Evolutionary conservation across 2,329 filamentous ascomycete genomes (phyloP).

Genomic region (Colletotrichum sp.): DNA sequence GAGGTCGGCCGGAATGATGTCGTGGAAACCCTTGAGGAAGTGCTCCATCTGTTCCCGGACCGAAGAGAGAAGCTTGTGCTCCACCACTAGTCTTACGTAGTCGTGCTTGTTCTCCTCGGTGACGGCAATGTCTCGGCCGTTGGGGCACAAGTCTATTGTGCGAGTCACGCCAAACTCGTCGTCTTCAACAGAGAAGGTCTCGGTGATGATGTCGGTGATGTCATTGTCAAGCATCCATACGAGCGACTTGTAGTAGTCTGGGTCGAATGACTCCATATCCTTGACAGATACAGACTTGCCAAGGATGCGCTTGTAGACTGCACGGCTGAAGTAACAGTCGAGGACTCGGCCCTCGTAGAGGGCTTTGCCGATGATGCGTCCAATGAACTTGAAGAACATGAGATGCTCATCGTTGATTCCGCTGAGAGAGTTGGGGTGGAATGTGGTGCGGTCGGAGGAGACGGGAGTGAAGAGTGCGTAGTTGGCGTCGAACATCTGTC

Average conservation of each 20-base stretch:
- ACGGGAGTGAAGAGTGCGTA: conserved; percentile 97
- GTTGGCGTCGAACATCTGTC: conserved; percentile 99
- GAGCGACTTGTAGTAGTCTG: conserved; percentile 98
- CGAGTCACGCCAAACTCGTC: conserved; percentile 92
- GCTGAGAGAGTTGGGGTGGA: conserved; percentile 96
- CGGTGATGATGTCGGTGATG: conserved; percentile 95
- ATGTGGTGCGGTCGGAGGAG: conserved; percentile 95
- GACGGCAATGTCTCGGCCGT: conserved; percentile 90
- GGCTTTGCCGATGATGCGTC: conserved; percentile 96
- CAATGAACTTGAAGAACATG: conserved; percentile 99
- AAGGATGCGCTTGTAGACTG: conserved; percentile 97
- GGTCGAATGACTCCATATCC: conserved; percentile 98
- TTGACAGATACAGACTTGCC: conserved; percentile 96
- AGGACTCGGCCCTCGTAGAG: conserved; percentile 94
- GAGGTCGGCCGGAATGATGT: conserved; percentile 93
- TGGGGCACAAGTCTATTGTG: conserved; percentile 83
- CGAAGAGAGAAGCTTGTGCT: conserved; percentile 89
- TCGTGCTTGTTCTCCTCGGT: conserved; percentile 99
- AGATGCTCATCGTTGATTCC: conserved; percentile 94
- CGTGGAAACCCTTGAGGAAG: conserved; percentile 96
- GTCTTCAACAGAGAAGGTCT: conserved; percentile 93
- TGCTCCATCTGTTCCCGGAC: conserved; percentile 94
- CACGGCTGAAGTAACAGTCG: conserved; percentile 98
- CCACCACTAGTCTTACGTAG: conserved; percentile 92
- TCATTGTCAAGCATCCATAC: conserved; percentile 99